Base-by-base conservation (phyloP, 305 asterid species). In the Ilex paraguariensis region DNA sequence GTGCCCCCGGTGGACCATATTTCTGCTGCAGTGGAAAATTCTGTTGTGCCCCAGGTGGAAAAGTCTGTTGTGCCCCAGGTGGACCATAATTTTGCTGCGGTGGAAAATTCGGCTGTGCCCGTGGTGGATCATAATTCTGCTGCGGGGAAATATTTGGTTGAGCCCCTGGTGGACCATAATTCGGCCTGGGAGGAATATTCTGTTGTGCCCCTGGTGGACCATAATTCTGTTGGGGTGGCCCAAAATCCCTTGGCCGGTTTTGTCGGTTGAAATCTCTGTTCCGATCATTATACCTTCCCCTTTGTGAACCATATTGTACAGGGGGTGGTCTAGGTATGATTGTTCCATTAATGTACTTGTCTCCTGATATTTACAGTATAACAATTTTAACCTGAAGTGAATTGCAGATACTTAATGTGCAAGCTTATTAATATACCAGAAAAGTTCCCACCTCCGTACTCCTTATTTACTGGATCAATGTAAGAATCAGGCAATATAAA, bases 401-500 rank as follows among this genome's bases (percentile, higher is more conserved):
- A 53, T 62, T 36, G 1, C 56, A 54, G 4, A 21, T 6, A 21
- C 4, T 52, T 7, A 52, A 16, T 16, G 3, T 7, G 28, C 61
- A 56, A 65, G 28, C 31, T 10, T 62, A 32, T 56, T 39, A 56
- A 51, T 54, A 57, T 40, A 36, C 2, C 12, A 28, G 10, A 3
- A 52, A 62, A 53, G 56, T 39, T 42, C 73, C 55, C 67, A 87
- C 98, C 98, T 93, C 98, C 98, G 65, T 93, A 93, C 66, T 90
- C 95, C 81, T 93, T 90, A 57, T 90, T 86, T 15, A 68, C 80
- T 21, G 97, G 94, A 81, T 93, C 97, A 46, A 87, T 87, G 71
- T 93, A 93, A 11, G 98, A 93, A 79, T 93, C 98, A 39, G 98
- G 98, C 68, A 93, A 74, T 16, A 93, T 86, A 71, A 93, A 90